These are phyloP conservation scores for Sporothrix brasiliensis DNA, from an alignment of 2,329 filamentous ascomycete species.

Conservation along the genomic window DNA sequence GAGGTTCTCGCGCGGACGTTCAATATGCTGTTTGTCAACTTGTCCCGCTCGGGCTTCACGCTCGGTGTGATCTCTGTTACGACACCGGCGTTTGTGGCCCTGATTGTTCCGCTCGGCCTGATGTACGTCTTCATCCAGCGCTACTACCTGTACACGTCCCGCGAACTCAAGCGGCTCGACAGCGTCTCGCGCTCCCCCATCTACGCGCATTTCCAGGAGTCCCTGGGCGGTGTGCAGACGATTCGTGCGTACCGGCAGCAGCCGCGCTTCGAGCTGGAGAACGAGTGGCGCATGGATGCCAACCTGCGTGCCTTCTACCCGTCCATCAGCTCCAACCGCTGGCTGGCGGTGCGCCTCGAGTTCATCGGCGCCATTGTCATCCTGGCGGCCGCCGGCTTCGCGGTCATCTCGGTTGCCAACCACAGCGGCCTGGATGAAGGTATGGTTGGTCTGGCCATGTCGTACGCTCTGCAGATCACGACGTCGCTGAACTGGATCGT, in stretches of 20 bases:
- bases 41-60: slow-evolving; percentile 76
- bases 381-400: slow-evolving; percentile 77
- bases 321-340: slow-evolving; percentile 89
- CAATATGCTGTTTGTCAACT: slow-evolving; percentile 90
- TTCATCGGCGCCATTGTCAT: slow-evolving; percentile 96
- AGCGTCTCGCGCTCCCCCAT: slow-evolving; percentile 95
- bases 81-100: slow-evolving; percentile 75
- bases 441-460: slow-evolving; percentile 90
- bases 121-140: slow-evolving; percentile 93
- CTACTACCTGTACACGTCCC: slow-evolving; percentile 94
- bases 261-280: slow-evolving; percentile 83
- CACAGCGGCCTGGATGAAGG: slow-evolving; percentile 68
- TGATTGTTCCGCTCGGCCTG: slow-evolving; percentile 78
- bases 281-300: slow-evolving; percentile 95
- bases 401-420: slow-evolving; percentile 76
- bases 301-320: slow-evolving; percentile 95
- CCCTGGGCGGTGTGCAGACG: slow-evolving; percentile 87
- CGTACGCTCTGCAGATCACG: slow-evolving; percentile 95
- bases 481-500: slow-evolving; percentile 99
- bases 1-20: slow-evolving; percentile 95
- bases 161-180: slow-evolving; percentile 93
- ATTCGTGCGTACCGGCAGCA: slow-evolving; percentile 94
- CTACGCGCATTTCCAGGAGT: slow-evolving; percentile 98
- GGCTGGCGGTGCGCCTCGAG: slow-evolving; percentile 92
- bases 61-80: slow-evolving; percentile 80